phyloP scores from a whole-genome alignment of 306 rosid genomes.

The Sicyos baderoa region DNA sequence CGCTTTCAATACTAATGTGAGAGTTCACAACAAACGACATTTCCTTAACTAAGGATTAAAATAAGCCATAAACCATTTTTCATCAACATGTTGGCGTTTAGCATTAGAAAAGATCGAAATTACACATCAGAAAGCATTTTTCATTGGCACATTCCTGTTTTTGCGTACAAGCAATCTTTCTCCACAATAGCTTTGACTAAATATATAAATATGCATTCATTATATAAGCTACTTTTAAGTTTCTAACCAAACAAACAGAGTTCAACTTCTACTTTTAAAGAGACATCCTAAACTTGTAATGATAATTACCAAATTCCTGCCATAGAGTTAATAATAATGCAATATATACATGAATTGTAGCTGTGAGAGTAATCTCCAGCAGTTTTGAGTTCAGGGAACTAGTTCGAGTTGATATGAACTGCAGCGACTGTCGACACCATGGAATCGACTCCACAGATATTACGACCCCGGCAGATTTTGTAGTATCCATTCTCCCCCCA shows the following conservation, averaged over 20 bases:
- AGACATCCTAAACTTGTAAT: background rate
- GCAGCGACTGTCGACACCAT: conserved; percentile 80
- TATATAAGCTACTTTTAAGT: background rate
- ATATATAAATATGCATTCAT: background rate
- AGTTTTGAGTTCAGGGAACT: conserved; percentile 7
- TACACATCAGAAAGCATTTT: too few species aligned
- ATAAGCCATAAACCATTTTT: too few species aligned
- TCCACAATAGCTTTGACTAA: background rate
- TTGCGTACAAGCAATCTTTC: background rate
- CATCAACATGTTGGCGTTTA: too few species aligned
- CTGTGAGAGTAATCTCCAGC: background rate
- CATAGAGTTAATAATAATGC: background rate
- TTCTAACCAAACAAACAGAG: background rate
- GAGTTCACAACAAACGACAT: background rate
- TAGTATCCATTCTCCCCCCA: conserved; percentile 96
- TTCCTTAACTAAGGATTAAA: background rate
- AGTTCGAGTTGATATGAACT: conserved; percentile 30
- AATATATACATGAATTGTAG: conserved; percentile 6
- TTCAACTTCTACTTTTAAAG: background rate
- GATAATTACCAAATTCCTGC: background rate
- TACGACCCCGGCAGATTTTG: conserved; percentile 80
- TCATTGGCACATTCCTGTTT: background rate
- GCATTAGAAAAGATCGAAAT: too few species aligned
- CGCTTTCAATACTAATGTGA: background rate
- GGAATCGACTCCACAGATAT: conserved; percentile 80